Conservation (phyloP, 306 rosid species). For the Bauhinia variegata region DNA sequence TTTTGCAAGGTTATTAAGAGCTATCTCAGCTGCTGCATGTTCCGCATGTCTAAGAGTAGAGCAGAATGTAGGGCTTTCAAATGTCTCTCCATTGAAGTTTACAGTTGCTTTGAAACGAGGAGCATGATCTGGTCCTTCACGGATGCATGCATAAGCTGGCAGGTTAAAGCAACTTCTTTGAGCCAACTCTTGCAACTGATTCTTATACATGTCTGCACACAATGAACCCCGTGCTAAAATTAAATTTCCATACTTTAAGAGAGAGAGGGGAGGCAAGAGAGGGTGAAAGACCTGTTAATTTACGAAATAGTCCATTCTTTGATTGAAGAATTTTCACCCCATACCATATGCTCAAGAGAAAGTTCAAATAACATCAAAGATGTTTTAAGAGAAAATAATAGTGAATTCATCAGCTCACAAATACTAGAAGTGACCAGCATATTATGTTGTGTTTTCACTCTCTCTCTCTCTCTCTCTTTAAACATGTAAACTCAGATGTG, state of each 20-base stretch:
- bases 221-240: constrained; percentile 18
- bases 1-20: constrained; percentile 66
- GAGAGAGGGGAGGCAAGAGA: background rate
- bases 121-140: constrained; percentile 92
- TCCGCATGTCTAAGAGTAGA: constrained; percentile 83
- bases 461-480: constrained; percentile 13
- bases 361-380: background rate
- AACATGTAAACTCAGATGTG: background rate
- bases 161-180: constrained; percentile 88
- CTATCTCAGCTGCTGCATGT: constrained; percentile 87
- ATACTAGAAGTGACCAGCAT: background rate
- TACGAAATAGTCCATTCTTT: background rate
- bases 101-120: constrained; percentile 93
- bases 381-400: background rate
- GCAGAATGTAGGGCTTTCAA: constrained; percentile 81
- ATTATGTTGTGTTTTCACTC: constrained; percentile 1
- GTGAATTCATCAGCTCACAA: background rate
- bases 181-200: constrained; percentile 84
- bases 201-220: constrained; percentile 69
- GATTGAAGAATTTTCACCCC: constrained; percentile 14
- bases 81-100: constrained; percentile 75
- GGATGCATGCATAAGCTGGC: constrained; percentile 87
- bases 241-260: background rate
- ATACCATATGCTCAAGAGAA: too few relatives aligned
- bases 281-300: constrained; percentile 10